Base-by-base conservation (phyloP, 306 rosid genomes). In the Trifolium pratense region DNA sequence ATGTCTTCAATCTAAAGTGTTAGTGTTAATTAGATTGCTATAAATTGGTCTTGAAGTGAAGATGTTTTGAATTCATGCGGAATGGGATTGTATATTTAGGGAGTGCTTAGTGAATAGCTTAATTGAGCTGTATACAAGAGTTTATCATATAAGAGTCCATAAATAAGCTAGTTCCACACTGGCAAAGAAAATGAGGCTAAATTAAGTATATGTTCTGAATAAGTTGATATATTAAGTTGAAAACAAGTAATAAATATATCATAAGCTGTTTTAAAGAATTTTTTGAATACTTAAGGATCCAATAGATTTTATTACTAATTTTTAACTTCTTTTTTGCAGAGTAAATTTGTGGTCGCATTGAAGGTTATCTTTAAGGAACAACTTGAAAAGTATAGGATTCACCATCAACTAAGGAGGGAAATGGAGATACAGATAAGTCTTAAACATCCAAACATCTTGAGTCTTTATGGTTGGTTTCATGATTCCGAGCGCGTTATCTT, bases 401-500 rank as follows among this genome's bases (percentile, higher is more conserved):
- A 84, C n/a, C 89, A 87, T 64, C 96, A 90, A 78, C 86, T 92
- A 11, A 79, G 72, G 83, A 79, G 97, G 56, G 94, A 92, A 74
- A 88, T 92, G 94, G 96, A 87, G 83, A 90, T 90, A 26, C 96
- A 90, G 76, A 82, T 81, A 31, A 76, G 71, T 67, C 96, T 90
- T 51, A 71, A 75, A 25, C 97, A 92, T 79, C 89, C 92, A 0
- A 92, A 92, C 46, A 67, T 90, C 15, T 78, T 90, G 25, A 81
- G 86, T 2, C 96, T 92, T 36, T 87, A 80, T 46, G 97, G 97
- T 37, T 92, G 97, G 94, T 90, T 92, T 40, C 91, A 90, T 66
- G 96, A 92, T 15, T 66, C 61, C 5, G 89, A 88, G 1, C 89
- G 94, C n/a, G 82, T 90, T 75, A 83, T 87, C 84, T 80, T 92